A percentile compares a stretch with the other conserved stretches of the same genome.
phyloP scores from a whole-genome alignment of 306 rosid genomes.

The Macrotyloma uniflorum region DNA sequence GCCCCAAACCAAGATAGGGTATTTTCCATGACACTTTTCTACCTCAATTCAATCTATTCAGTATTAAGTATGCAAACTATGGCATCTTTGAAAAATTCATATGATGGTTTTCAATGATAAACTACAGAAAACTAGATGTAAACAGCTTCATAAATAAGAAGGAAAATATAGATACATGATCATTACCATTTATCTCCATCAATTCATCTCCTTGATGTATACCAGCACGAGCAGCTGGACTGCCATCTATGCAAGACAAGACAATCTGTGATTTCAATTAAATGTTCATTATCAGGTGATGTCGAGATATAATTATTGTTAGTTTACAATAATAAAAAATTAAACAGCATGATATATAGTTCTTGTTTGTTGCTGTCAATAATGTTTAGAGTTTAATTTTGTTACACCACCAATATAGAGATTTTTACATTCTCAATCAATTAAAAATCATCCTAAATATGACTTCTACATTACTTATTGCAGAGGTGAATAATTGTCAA shows the following conservation, averaged over 20 bases:
- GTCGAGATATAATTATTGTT: not conserved
- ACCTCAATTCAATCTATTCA: constrained; percentile 3
- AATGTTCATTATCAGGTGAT: constrained; percentile 12
- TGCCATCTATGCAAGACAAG: constrained; percentile 77
- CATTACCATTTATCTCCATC: constrained; percentile 84
- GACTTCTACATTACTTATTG: no score
- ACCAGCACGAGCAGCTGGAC: constrained; percentile 98
- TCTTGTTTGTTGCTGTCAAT: not conserved
- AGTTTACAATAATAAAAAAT: not conserved
- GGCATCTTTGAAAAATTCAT: not conserved
- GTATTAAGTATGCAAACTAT: not conserved
- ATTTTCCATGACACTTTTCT: not conserved
- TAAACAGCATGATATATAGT: constrained; percentile 10
- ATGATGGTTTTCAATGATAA: constrained; percentile 11
- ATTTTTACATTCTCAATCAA: no score
- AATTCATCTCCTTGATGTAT: constrained; percentile 92
- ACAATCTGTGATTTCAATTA: constrained; percentile 65
- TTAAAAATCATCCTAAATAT: no score
- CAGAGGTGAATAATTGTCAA: no score
- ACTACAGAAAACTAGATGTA: constrained; percentile 5
- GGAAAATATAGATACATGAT: constrained; percentile 4
- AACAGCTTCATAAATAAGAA: not conserved
- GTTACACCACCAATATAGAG: no score
- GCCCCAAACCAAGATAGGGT: not conserved
- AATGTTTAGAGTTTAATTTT: not conserved